Conservation (phyloP, 805 yeast genomes). For the Wickerhamiella parazyma region DNA sequence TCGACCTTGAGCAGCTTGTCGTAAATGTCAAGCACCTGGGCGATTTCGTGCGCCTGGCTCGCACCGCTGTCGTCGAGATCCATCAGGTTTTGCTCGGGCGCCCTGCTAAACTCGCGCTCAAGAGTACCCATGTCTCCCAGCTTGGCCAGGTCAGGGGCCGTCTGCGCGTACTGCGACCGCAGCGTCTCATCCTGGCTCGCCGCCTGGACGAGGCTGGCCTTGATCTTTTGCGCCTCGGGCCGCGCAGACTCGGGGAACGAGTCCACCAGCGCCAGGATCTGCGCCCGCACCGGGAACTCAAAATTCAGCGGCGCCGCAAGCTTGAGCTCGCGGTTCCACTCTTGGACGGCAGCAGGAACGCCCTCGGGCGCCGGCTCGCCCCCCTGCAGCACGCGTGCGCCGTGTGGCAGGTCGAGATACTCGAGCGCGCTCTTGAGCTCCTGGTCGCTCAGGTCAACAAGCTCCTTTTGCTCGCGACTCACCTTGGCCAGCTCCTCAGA, state of each 20-base stretch:
- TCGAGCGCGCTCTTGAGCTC: conserved; percentile 70
- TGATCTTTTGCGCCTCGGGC: conserved; percentile 18
- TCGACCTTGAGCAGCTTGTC: conserved; percentile 50
- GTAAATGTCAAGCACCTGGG: conserved; percentile 40
- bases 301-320: conserved; percentile 9
- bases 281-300: conserved; percentile 18
- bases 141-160: conserved; percentile 31
- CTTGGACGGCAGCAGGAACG: conserved; percentile 31
- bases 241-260: conserved; percentile 8
- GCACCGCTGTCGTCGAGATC: conserved; percentile 49
- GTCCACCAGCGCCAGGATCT: conserved; percentile 21
- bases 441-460: conserved; percentile 62
- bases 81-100: conserved; percentile 27
- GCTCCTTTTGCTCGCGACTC: conserved; percentile 60
- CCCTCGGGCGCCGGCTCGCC: conserved; percentile 9
- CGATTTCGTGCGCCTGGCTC: conserved; percentile 29
- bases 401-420: conserved; percentile 60
- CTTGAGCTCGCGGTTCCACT: conserved; percentile 28
- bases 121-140: conserved; percentile 33
- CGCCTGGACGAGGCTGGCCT: conserved; percentile 28
- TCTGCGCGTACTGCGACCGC: conserved; percentile 36
- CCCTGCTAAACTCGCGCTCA: background rate
- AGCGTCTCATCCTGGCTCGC: conserved; percentile 41
- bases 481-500: conserved; percentile 79
- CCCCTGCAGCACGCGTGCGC: conserved; percentile 30